Evolutionary conservation across 805 yeast species (phyloP), one percentile per base, ranked within the genome.

Genomic region (Soucietia sequanensis): DNA sequence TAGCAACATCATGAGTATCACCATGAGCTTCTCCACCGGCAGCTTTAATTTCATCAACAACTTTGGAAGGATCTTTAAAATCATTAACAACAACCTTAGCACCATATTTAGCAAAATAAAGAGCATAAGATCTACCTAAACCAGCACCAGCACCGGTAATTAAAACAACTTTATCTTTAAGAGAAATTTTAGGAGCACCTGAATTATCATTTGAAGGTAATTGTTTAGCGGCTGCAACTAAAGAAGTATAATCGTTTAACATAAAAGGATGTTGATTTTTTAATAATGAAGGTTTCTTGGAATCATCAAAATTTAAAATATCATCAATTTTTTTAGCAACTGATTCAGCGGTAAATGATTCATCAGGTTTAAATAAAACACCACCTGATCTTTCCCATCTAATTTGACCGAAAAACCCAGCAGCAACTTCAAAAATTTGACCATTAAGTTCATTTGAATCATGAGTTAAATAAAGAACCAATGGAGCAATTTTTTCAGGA

Each of bases 131-230:
- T 57, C 83, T 80, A 43, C 99, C 99, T 49, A 91, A 74, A 30
- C 99, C 99, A 31, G 85, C 81, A 43, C 96, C 97, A 27, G 96
- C 90, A 44, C 99, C 99, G 12, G 98, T 91, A 37, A 91, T 78
- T 39, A 91, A 75, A 23, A 88, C 96, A 37, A 91, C 96, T 64
- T 85, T 86, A 48, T 72, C 89, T 55, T 78, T 79, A 56, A 91
- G 67, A 19, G 88, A 78, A 30, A 84, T 71, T 18, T 51, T 37
- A 16, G 60, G 59, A 34, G 67, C 66, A 31, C 68, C 70, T 5
- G 65, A 40, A 8, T 35, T 39, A 45, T 77, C 76, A 51, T 76
- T 77, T 15, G 73, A 42, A 10, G 84, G 76, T 41, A 82, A 63
- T 30, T 65, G 57, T 30, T 67, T 63, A 16, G 77, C 70, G 27